These are phyloP conservation scores for Oenanthe javanica DNA, from an alignment of 140 eudicot species.

Conservation along the genomic window DNA sequence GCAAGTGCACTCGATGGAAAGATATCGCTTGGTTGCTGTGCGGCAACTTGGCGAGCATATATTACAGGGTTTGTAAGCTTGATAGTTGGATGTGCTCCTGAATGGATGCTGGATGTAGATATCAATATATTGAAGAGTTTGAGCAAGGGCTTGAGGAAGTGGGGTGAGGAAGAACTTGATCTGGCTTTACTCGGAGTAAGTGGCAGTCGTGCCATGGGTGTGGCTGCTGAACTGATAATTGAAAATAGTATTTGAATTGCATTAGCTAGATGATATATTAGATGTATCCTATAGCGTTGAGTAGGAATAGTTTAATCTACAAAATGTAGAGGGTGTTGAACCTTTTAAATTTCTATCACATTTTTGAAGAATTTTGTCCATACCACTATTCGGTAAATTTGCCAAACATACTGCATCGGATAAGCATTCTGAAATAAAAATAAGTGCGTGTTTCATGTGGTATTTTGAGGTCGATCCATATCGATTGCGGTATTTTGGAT, in stretches of 20 bases:
- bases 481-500: not conserved
- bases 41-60: conserved; percentile 83
- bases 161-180: conserved; percentile 87
- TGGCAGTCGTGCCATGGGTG: conserved; percentile 80
- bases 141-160: conserved; percentile 64
- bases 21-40: conserved; percentile 74
- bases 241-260: conserved; percentile 26
- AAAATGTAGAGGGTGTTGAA: not conserved
- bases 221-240: conserved; percentile 84
- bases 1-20: conserved; percentile 77
- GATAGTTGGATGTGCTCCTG: conserved; percentile 70
- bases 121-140: conserved; percentile 66
- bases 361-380: not conserved
- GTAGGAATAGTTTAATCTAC: not conserved
- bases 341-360: not conserved
- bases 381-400: not conserved
- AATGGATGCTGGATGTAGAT: conserved; percentile 73
- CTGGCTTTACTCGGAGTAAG: conserved; percentile 62
- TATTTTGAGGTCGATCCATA: not conserved
- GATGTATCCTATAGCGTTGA: not conserved
- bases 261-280: conserved; percentile 3
- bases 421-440: not conserved
- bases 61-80: conserved; percentile 69
- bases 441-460: not conserved
- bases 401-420: not conserved